Conservation (phyloP, 495 filamentous ascomycete genomes). For the Penicillium pancosmium region DNA sequence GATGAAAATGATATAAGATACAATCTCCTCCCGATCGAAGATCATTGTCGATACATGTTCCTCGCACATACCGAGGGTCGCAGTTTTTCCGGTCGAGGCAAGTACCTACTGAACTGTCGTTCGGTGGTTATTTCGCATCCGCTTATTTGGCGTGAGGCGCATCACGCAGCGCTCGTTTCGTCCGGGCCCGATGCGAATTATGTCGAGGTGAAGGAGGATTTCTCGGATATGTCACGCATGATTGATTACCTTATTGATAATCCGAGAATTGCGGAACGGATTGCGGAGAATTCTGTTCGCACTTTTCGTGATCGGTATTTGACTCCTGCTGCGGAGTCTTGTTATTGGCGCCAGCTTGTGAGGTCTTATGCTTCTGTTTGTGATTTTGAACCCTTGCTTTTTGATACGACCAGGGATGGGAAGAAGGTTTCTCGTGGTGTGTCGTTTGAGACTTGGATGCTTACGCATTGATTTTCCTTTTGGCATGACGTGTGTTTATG, state of each 20-base stretch:
- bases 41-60: slow-evolving; percentile 65
- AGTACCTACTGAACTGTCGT: slow-evolving; percentile 63
- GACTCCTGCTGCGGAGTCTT: slow-evolving; percentile 62
- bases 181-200: slow-evolving; percentile 62
- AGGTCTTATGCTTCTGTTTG: slow-evolving; percentile 47
- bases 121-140: slow-evolving; percentile 56
- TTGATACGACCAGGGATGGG: slow-evolving; percentile 27
- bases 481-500: not conserved
- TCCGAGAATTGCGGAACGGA: slow-evolving; percentile 50
- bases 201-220: slow-evolving; percentile 58
- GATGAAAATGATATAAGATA: slow-evolving; percentile 36
- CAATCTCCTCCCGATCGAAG: slow-evolving; percentile 51
- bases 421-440: slow-evolving; percentile 35
- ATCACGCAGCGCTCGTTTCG: slow-evolving; percentile 40
- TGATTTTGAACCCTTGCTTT: slow-evolving; percentile 46
- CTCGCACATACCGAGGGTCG: slow-evolving; percentile 60
- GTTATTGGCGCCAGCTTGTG: slow-evolving; percentile 62
- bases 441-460: slow-evolving; percentile 46
- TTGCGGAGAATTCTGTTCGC: slow-evolving; percentile 57
- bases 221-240: slow-evolving; percentile 53
- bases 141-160: slow-evolving; percentile 44
- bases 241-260: slow-evolving; percentile 55
- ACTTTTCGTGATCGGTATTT: slow-evolving; percentile 62
- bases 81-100: slow-evolving; percentile 59
- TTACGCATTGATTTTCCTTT: slow-evolving; percentile 25